These are phyloP conservation scores for Colletotrichum camelliae DNA, from an alignment of 2,329 filamentous ascomycete genomes.

Conservation along the genomic window DNA sequence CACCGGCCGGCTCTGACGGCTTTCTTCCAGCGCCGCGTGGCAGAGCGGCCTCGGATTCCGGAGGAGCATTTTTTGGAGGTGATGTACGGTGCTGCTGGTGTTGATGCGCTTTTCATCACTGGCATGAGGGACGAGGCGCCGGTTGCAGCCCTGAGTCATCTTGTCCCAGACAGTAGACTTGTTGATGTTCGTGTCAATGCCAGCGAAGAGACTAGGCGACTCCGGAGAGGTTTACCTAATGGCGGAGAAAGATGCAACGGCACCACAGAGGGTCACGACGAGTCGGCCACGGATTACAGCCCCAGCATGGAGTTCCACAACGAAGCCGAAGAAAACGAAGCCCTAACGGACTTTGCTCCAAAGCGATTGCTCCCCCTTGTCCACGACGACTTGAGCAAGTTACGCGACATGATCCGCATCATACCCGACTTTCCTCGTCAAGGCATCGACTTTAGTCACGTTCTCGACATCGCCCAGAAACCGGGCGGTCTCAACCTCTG, in stretches of 20 bases:
- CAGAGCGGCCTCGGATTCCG: conserved; percentile 47
- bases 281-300: conserved; percentile 27
- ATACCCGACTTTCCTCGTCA: conserved; percentile 55
- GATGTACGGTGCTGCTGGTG: conserved; percentile 43
- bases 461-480: conserved; percentile 60
- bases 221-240: background rate
- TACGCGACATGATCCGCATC: conserved; percentile 54
- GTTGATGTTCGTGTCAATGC: conserved; percentile 58
- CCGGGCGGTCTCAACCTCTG: conserved; percentile 56
- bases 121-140: conserved; percentile 68
- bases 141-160: conserved; percentile 31
- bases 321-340: conserved; percentile 43
- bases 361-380: conserved; percentile 49
- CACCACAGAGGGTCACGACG: background rate
- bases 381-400: conserved; percentile 46
- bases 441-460: conserved; percentile 61
- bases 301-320: conserved; percentile 60
- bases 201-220: conserved; percentile 37
- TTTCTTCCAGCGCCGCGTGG: conserved; percentile 55
- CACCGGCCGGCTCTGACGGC: conserved; percentile 57
- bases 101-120: conserved; percentile 65
- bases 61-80: conserved; percentile 56
- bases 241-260: conserved; percentile 8
- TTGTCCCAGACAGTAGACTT: conserved; percentile 57
- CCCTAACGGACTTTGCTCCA: conserved; percentile 45